These are phyloP conservation scores for Irpex sp. DNA, from an alignment of 1,284 basidiomycete species.

Conservation along the genomic window DNA sequence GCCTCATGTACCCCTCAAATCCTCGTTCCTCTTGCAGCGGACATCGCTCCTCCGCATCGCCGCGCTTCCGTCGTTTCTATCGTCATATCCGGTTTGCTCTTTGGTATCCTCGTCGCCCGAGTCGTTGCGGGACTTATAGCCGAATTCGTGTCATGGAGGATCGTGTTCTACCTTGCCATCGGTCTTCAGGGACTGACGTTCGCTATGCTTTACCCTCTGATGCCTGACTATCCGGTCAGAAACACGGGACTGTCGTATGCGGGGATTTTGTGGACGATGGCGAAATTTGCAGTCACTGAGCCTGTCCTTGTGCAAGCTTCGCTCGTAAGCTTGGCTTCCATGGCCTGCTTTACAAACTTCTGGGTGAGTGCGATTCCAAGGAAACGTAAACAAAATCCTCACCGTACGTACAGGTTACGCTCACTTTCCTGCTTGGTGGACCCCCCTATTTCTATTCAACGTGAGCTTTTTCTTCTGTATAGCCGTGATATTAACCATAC, in stretches of 20 bases:
- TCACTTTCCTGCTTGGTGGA: conserved; percentile 50
- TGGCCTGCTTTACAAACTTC: conserved; percentile 34
- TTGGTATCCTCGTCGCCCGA: conserved; percentile 44
- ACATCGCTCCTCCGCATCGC: conserved; percentile 42
- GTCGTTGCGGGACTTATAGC: conserved; percentile 43
- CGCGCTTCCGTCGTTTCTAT: conserved; percentile 44
- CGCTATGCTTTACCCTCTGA: conserved; percentile 31
- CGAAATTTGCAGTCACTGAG: conserved; percentile 41
- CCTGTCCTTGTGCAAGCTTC: conserved; percentile 43
- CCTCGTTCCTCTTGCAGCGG: conserved; percentile 48
- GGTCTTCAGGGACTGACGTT: conserved; percentile 33
- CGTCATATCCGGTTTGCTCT: conserved; percentile 39
- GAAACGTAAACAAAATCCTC: no score
- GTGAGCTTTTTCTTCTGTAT: conserved; percentile 17
- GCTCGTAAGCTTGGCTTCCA: conserved; percentile 33
- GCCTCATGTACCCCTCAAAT: conserved; percentile 36
- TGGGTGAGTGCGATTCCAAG: conserved; percentile 28
- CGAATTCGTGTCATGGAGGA: conserved; percentile 37
- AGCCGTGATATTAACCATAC: neutral
- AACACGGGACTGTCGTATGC: conserved; percentile 34
- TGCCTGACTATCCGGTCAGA: conserved; percentile 46
- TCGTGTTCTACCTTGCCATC: conserved; percentile 42
- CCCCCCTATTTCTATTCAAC: conserved; percentile 43
- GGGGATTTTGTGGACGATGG: conserved; percentile 41
- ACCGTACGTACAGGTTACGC: conserved; percentile 35